Percentiles rank a stretch among this genome's conserved stretches.
Evolutionary conservation across 1,139 yeast species (phyloP).

Genomic region (Pneumocystis sp.): DNA sequence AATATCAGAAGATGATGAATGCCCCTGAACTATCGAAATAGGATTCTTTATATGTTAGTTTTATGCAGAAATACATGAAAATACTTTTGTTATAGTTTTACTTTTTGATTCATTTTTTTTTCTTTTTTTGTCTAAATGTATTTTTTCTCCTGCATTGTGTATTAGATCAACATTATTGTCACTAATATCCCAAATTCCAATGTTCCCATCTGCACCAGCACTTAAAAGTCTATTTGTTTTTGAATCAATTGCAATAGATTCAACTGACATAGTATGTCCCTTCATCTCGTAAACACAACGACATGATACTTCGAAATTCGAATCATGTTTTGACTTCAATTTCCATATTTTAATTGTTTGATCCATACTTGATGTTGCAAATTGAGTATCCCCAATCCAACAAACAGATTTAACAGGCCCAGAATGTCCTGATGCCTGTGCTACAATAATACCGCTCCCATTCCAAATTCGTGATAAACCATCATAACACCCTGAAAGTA

Average conservation of each 20-base stretch:
- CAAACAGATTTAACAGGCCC: constrained; percentile 71
- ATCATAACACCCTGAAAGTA: constrained; percentile 83
- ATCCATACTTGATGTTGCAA: constrained; percentile 80
- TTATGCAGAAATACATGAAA: background rate
- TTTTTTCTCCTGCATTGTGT: constrained; percentile 50
- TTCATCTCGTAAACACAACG: background rate
- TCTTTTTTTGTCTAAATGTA: constrained; percentile 33
- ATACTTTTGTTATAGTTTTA: background rate
- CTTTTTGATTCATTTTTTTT: constrained; percentile 20
- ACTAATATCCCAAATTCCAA: constrained; percentile 80
- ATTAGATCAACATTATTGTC: constrained; percentile 63
- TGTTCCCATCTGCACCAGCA: constrained; percentile 66
- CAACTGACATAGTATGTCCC: background rate
- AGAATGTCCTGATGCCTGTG: constrained; percentile 74
- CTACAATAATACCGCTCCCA: constrained; percentile 64
- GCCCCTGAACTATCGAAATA: constrained; percentile 59
- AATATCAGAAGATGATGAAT: constrained; percentile 70
- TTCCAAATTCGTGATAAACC: constrained; percentile 87
- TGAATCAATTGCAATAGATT: constrained; percentile 34
- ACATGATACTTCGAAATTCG: constrained; percentile 19
- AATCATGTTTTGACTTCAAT: constrained; percentile 30
- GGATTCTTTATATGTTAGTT: constrained; percentile 9
- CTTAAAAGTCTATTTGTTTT: constrained; percentile 50
- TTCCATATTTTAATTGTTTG: constrained; percentile 83
- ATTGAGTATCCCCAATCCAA: constrained; percentile 48